Conservation (phyloP, 106 monocot species). For the Hemerocallis citrina region DNA sequence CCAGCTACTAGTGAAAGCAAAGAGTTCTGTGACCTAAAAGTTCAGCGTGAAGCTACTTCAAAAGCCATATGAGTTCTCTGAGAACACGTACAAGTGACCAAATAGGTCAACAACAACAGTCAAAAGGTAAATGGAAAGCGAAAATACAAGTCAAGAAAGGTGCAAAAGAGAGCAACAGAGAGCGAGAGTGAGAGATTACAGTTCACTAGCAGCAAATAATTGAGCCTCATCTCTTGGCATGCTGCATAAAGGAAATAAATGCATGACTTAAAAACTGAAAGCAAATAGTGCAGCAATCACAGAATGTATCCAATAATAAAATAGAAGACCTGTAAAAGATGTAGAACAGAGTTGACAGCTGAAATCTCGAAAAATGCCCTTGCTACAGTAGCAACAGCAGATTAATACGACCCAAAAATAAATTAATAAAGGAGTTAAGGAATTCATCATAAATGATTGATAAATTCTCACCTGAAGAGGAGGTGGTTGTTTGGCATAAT, state of each 20-base stretch:
- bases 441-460: not conserved
- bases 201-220: conserved; percentile 63
- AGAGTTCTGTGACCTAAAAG: too few species aligned
- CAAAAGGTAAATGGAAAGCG: not conserved
- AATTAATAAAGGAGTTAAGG: conserved; percentile 5
- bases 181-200: conserved; percentile 30
- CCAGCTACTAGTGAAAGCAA: too few species aligned
- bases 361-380: conserved; percentile 62
- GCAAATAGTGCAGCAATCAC: not conserved
- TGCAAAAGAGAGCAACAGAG: not conserved
- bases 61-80: too few species aligned
- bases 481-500: conserved; percentile 58
- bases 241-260: conserved; percentile 31
- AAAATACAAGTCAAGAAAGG: not conserved
- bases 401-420: conserved; percentile 2
- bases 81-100: too few species aligned
- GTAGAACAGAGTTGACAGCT: conserved; percentile 64
- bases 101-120: too few species aligned
- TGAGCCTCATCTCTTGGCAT: conserved; percentile 99
- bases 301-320: conserved; percentile 22
- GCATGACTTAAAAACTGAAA: conserved; percentile 1
- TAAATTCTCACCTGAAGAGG: conserved; percentile 27
- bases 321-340: conserved; percentile 50
- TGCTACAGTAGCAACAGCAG: conserved; percentile 28
- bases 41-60: too few species aligned